Evolutionary conservation across 345 rosid species (phyloP).

Genomic region (Angophora floribunda): DNA sequence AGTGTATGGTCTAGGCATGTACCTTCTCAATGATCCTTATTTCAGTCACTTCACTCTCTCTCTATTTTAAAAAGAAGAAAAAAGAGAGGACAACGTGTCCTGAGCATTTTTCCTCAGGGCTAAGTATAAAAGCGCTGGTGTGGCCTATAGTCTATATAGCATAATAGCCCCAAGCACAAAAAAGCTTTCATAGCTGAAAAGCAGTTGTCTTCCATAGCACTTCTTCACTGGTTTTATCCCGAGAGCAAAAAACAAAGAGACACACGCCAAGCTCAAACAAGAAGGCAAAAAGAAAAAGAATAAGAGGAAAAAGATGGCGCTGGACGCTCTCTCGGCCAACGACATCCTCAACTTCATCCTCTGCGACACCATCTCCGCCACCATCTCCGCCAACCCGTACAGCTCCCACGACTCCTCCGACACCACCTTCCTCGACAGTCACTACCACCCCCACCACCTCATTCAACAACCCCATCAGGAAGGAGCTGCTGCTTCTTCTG

Average conservation of each 20-base stretch:
- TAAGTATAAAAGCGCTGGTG: background rate
- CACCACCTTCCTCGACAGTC: background rate
- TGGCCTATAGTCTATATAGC: background rate
- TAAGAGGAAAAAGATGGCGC: constrained; percentile 20
- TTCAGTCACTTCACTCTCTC: background rate
- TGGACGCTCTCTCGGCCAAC: constrained; percentile 58
- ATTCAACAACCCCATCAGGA: background rate
- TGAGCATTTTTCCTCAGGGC: background rate
- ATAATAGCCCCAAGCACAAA: background rate
- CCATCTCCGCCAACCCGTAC: constrained; percentile 14
- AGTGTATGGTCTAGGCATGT: background rate
- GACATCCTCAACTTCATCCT: constrained; percentile 56
- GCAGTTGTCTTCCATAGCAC: background rate
- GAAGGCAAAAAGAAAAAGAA: background rate
- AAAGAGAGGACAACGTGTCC: background rate
- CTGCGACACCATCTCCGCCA: constrained; percentile 56
- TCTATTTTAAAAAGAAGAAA: background rate
- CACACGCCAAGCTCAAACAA: background rate
- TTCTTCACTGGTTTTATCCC: background rate
- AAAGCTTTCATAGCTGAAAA: background rate
- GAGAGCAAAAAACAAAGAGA: background rate
- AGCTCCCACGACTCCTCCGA: constrained; percentile 12
- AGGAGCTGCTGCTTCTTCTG: background rate
- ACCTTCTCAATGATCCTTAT: background rate
- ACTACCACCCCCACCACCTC: background rate